Base-by-base conservation (phyloP, 1,284 basidiomycete species). In the Cutaneotrichosporon sp. region DNA sequence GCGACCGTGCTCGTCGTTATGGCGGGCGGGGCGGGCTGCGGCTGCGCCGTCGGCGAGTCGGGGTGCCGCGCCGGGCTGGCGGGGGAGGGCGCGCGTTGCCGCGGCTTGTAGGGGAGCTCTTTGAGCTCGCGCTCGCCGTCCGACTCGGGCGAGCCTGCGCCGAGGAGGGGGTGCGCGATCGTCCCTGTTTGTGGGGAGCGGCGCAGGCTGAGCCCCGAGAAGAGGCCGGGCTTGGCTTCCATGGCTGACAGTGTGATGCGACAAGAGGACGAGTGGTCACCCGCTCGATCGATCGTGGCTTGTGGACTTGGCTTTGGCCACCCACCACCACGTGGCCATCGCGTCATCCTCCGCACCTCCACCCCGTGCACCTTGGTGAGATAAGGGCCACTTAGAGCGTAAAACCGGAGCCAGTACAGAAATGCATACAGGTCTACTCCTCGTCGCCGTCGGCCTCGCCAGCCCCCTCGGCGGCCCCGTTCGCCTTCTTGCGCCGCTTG, bases 131-230 rank as follows among this genome's bases (percentile, higher is more conserved):
- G 13, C 14, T 34, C 51, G 34, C 22, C 34, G 51, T 53, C 51
- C 31, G 33, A 34, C 20, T 53, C 51, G 33, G 24, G 47, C 25
- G 50, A 34, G 20, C 20, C 34, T 11, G 76, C 73, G 16, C 72
- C 76, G 16, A 78, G 67, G 2, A 78, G 68, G 4, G 76, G 76
- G 60, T 78, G 76, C 4, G 75, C 66, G 22, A 78, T 67, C 25
- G 70, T 60, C 42, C 73, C 74, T 16, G 54, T 54, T 11, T 68
- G 49, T 20, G 51, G 29, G 6, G 36, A 51, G 53, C 74, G 62
- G 16, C 73, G 71, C 6, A 74, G 60, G 20, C 69, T 69, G 18
- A 76, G 68, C 18, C 71, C 69, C 3, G 75, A 72, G 67, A 77
- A 75, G 22, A 77, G 63, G 24, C 71, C 68, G 24, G 54, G 29